Evolutionary conservation across 768 basidiomycete genomes (phyloP).

Genomic region (Sporobolomyces phaffii): DNA sequence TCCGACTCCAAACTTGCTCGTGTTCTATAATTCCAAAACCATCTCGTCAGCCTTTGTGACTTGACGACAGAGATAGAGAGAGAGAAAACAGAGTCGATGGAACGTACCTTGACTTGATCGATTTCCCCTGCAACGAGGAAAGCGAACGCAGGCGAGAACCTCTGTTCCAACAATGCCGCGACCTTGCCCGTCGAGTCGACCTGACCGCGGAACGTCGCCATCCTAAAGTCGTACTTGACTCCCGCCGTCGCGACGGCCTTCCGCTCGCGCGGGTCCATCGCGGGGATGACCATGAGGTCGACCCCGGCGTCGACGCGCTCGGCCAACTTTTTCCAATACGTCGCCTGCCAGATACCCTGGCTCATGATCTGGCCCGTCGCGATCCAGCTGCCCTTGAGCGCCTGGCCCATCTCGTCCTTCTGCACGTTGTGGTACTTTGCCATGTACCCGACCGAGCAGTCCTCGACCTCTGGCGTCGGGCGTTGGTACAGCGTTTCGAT

Average conservation of each 20-base stretch:
- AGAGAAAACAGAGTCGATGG: background rate
- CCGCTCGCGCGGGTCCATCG: conserved; percentile 60
- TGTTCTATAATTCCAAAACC: too few relatives aligned
- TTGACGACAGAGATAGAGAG: too few relatives aligned
- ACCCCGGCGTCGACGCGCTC: conserved; percentile 97
- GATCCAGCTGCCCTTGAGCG: conserved; percentile 38
- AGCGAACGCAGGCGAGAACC: conserved; percentile 88
- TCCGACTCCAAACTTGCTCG: conserved; percentile 35
- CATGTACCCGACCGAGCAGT: conserved; percentile 60
- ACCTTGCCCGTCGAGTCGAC: conserved; percentile 92
- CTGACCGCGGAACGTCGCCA: conserved; percentile 90
- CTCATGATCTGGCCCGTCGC: conserved; percentile 49
- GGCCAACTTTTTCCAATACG: conserved; percentile 92
- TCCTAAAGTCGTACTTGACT: conserved; percentile 91
- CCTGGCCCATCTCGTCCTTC: conserved; percentile 28
- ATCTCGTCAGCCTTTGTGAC: too few relatives aligned
- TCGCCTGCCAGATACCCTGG: conserved; percentile 67
- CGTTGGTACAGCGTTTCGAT: conserved; percentile 78
- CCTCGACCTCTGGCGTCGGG: conserved; percentile 53
- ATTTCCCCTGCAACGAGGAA: conserved; percentile 95
- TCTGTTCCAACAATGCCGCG: conserved; percentile 86
- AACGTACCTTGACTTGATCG: conserved; percentile 75
- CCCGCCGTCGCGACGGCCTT: conserved; percentile 90
- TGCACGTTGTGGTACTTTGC: conserved; percentile 60
- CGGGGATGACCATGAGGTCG: conserved; percentile 75